Evolutionary conservation across 495 filamentous ascomycete genomes (phyloP).

Genomic region (Neurospora hispaniola): DNA sequence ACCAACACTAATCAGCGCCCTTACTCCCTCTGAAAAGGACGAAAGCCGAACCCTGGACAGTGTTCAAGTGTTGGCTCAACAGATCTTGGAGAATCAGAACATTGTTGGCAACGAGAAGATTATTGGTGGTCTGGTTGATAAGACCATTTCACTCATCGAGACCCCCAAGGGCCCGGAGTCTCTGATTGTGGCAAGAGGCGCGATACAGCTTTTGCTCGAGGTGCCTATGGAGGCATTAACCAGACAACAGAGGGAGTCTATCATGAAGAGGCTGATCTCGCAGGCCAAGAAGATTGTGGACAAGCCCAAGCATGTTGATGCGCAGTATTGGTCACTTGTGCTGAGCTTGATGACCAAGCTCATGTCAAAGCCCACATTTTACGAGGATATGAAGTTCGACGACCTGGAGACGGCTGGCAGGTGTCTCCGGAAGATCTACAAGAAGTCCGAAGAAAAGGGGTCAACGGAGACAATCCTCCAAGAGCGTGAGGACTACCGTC

Average conservation of each 20-base stretch:
- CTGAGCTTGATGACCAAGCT: conserved; percentile 38
- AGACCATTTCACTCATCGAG: conserved; percentile 9
- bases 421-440: conserved; percentile 7
- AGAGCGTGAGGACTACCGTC: conserved; percentile 9
- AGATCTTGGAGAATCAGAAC: conserved; percentile 15
- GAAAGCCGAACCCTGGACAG: neutral
- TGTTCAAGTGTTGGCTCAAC: neutral
- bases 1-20: neutral
- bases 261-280: conserved; percentile 15
- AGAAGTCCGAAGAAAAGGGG: conserved; percentile 4
- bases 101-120: conserved; percentile 10
- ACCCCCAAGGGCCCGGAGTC: conserved; percentile 8
- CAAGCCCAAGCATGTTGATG: neutral
- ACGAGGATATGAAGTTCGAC: conserved; percentile 27
- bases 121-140: conserved; percentile 11
- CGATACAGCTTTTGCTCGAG: conserved; percentile 14
- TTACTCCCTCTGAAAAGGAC: neutral
- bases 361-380: conserved; percentile 37
- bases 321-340: conserved; percentile 20
- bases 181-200: conserved; percentile 4
- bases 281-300: conserved; percentile 4
- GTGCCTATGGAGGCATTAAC: conserved; percentile 10
- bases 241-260: conserved; percentile 14
- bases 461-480: conserved; percentile 2
- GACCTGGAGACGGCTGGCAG: conserved; percentile 17